Conservation (phyloP, 2,329 filamentous ascomycete species). For the Aquanectria penicillioides region DNA sequence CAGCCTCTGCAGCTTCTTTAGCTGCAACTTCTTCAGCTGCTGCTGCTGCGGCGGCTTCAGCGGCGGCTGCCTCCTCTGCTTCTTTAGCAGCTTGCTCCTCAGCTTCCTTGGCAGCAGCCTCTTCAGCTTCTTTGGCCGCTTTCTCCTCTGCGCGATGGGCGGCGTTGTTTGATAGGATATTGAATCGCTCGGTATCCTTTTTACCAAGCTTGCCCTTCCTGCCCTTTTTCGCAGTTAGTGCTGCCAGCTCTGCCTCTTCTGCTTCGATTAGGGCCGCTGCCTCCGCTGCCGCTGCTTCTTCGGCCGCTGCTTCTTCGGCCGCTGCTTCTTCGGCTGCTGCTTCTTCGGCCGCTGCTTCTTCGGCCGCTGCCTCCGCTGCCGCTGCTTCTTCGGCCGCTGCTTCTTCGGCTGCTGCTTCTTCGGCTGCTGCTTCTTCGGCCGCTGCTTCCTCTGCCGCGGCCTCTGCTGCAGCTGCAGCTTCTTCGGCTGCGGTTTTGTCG, state of each 20-base stretch:
- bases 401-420: conserved; percentile 24
- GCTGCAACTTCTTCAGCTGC: conserved; percentile 34
- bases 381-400: conserved; percentile 1
- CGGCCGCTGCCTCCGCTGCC: conserved; percentile 40
- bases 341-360: conserved; percentile 11
- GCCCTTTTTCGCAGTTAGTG: conserved; percentile 52
- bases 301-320: conserved; percentile 23
- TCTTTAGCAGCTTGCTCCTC: conserved; percentile 34
- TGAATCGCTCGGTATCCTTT: conserved; percentile 57
- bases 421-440: neutral
- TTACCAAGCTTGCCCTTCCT: conserved; percentile 59
- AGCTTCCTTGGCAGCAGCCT: conserved; percentile 35
- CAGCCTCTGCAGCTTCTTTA: conserved; percentile 32
- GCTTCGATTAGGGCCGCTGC: conserved; percentile 14
- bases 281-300: conserved; percentile 16
- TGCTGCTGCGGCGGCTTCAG: conserved; percentile 13
- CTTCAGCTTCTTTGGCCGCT: conserved; percentile 47
- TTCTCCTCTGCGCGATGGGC: conserved; percentile 53
- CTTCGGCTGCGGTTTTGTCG: conserved; percentile 10
- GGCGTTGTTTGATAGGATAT: conserved; percentile 49
- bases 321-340: conserved; percentile 8
- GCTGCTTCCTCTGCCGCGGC: conserved; percentile 32
- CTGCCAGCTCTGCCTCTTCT: conserved; percentile 27
- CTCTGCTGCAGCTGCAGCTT: conserved; percentile 28
- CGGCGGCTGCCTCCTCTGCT: conserved; percentile 22